Evolutionary conservation across 495 filamentous ascomycete genomes (phyloP), one percentile per base, ranked within the genome.

Genomic region (Talaromyces proteolyticus): DNA sequence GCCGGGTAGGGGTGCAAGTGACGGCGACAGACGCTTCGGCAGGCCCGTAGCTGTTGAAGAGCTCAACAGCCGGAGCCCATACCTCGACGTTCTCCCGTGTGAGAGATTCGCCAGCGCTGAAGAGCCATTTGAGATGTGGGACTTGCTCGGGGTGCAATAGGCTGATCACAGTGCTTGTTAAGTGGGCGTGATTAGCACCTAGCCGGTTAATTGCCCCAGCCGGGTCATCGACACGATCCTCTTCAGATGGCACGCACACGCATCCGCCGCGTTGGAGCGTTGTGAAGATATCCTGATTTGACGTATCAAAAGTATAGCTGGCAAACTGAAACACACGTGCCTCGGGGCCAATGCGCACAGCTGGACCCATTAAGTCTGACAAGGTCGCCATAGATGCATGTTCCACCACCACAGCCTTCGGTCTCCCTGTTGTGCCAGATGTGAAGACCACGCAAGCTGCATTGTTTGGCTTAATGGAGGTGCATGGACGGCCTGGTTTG

Each of bases 111-210:
- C 77, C 76, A 4, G 56, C 66, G 22, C 76, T 53, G 1, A 57
- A 53, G 11, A 76, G 52, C 16, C 54, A 57, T 25, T 61, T 49
- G 14, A 75, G 36, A 11, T 52, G 18, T 4, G 65, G 65, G 3
- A 73, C 49, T 17, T 54, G 47, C 1, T 53, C 41, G 0, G 73
- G 75, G 6, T 57, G 40, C 14, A 78, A 47, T 2, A 64, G 55
- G 12, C 63, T 54, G 1, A 66, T 67, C 3, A 80, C 63, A 0
- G 75, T 74, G 12, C 79, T 78, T 2, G 74, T 76, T 1, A 86
- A 56, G 6, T 38, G 16, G 1, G 53, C 51, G 37, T 42, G 47
- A 17, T 47, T 62, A 6, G 50, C 49, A 14, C 42, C 20, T 36
- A 66, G 44, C 2, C 60, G 52, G 14, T 60, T 62, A 6, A 75